Percentiles rank a stretch among this genome's conserved stretches.
Conservation (phyloP, 2,329 filamentous ascomycete genomes). For the Pestalotiopsis sp. region DNA sequence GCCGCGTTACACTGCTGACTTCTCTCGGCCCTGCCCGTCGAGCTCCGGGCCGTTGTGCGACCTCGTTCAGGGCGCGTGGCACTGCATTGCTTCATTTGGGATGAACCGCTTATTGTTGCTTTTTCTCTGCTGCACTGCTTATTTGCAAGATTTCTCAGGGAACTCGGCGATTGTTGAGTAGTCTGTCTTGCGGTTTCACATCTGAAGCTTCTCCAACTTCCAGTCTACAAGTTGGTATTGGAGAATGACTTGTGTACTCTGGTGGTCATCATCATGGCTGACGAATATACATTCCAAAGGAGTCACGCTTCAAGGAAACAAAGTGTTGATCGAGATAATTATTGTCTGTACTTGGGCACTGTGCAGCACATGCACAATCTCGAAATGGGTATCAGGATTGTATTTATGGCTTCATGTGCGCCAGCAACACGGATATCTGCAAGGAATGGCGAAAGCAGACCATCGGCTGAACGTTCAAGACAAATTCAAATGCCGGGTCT, state of each 20-base stretch:
- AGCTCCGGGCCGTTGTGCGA: background rate
- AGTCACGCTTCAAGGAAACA: too few species aligned
- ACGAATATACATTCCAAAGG: too few species aligned
- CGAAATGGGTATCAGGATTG: background rate
- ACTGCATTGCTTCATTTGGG: background rate
- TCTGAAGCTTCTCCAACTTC: too few species aligned
- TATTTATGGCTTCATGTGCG: background rate
- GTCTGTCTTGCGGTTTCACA: too few species aligned
- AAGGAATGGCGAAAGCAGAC: background rate
- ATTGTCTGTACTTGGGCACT: too few species aligned
- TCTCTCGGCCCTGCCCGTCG: background rate
- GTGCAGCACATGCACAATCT: background rate
- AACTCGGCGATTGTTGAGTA: too few species aligned
- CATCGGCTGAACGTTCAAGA: background rate
- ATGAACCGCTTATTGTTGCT: background rate
- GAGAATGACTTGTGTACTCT: too few species aligned
- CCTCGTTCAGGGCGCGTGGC: background rate
- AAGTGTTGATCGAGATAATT: too few species aligned
- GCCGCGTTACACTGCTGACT: too few species aligned
- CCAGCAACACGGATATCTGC: background rate
- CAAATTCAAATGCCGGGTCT: background rate
- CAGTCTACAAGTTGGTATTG: too few species aligned
- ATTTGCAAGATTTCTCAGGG: background rate
- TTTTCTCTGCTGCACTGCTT: background rate
- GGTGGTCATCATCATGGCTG: too few species aligned